Conservation (phyloP, 768 basidiomycete species). For the Xerocomus brunneocitrinus region DNA sequence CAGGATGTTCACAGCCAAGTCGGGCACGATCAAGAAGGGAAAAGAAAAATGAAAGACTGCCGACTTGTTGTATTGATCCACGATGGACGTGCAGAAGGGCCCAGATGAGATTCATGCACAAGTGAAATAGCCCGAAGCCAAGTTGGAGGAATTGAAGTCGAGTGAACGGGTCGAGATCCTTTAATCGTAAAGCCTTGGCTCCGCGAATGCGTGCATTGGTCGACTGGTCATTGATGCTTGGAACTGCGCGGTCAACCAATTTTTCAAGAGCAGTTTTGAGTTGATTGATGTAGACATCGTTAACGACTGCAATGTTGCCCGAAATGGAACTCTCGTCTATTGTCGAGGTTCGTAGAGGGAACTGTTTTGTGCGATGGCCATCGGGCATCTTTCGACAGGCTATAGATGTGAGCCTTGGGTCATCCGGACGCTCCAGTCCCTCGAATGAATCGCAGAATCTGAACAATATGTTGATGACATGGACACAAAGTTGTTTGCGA, state of each 20-base stretch:
- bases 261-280: background rate
- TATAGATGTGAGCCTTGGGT: background rate
- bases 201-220: background rate
- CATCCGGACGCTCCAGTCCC: too few species aligned
- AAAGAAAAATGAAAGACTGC: slow-evolving; percentile 31
- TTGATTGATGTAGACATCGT: slow-evolving; percentile 2
- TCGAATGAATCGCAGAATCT: background rate
- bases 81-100: slow-evolving; percentile 27
- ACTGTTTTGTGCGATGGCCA: background rate
- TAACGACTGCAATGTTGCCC: background rate
- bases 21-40: slow-evolving; percentile 20
- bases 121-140: slow-evolving; percentile 2
- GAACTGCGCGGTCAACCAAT: background rate
- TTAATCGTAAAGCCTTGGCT: background rate
- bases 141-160: background rate
- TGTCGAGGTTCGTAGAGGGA: background rate
- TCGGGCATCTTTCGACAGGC: background rate
- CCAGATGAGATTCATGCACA: slow-evolving; percentile 33
- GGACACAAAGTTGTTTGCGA: too few species aligned
- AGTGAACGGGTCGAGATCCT: background rate
- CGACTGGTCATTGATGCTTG: slow-evolving; percentile 1
- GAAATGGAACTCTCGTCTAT: slow-evolving; percentile 3
- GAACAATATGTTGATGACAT: too few species aligned
- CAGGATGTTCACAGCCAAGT: slow-evolving; percentile 25
- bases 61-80: slow-evolving; percentile 20